phyloP scores from a whole-genome alignment of 495 filamentous ascomycete genomes.

The Aspergillus nanangensis region DNA sequence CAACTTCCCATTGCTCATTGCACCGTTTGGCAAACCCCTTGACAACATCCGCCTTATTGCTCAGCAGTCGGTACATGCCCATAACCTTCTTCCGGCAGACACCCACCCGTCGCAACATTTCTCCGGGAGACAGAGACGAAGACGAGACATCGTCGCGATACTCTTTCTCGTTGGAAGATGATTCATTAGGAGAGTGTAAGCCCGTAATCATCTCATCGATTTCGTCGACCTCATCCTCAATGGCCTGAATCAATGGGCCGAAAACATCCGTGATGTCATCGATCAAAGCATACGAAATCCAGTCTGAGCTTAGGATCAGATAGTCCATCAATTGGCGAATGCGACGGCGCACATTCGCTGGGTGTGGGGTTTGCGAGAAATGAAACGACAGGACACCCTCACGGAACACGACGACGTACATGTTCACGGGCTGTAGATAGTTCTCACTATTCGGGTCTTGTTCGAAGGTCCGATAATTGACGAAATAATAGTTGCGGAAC shows the following conservation, averaged over 20 bases:
- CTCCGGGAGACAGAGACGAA: conserved; percentile 55
- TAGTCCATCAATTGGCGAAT: conserved; percentile 95
- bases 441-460: conserved; percentile 84
- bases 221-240: conserved; percentile 84
- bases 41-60: conserved; percentile 98
- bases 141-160: conserved; percentile 20
- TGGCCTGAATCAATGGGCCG: conserved; percentile 80
- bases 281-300: conserved; percentile 97
- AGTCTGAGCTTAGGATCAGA: conserved; percentile 86
- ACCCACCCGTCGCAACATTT: conserved; percentile 87
- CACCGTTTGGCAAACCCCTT: conserved; percentile 99
- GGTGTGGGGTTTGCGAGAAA: conserved; percentile 87
- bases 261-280: conserved; percentile 98
- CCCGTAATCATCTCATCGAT: conserved; percentile 80
- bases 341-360: conserved; percentile 88
- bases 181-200: conserved; percentile 57
- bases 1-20: conserved; percentile 97
- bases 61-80: conserved; percentile 84
- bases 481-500: conserved; percentile 95
- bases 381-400: conserved; percentile 95
- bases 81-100: conserved; percentile 97
- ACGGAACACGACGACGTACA: conserved; percentile 95
- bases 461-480: conserved; percentile 96
- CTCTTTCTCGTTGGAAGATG: conserved; percentile 31
- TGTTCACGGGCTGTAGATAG: conserved; percentile 92